These are phyloP conservation scores for Penicillium verrucosum DNA, from an alignment of 2,329 filamentous ascomycete genomes.

Conservation along the genomic window DNA sequence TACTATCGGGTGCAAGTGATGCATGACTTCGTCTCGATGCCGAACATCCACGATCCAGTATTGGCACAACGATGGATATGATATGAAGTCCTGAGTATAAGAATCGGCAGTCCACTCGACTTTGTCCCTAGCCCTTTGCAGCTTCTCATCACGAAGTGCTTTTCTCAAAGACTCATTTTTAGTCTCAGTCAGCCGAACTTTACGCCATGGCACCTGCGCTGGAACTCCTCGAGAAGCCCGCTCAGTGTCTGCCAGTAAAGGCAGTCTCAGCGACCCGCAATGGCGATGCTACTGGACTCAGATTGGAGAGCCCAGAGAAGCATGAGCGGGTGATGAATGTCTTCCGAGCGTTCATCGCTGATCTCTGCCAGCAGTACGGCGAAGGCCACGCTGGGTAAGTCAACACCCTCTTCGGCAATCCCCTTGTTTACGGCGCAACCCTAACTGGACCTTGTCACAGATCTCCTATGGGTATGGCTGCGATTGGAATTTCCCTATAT, in stretches of 20 bases:
- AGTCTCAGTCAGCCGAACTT: neutral
- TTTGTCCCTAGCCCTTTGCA: neutral
- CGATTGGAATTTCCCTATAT: constrained; percentile 59
- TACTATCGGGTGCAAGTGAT: neutral
- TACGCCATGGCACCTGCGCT: constrained; percentile 14
- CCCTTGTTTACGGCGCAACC: constrained; percentile 8
- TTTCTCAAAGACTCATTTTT: neutral
- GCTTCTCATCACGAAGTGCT: neutral
- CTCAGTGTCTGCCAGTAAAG: constrained; percentile 6
- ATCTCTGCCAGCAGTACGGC: constrained; percentile 64
- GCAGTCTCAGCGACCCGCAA: constrained; percentile 1
- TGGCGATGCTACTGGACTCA: neutral
- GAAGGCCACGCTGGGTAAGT: constrained; percentile 61
- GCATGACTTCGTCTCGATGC: constrained; percentile 3
- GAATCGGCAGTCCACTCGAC: neutral
- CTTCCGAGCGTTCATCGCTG: constrained; percentile 60
- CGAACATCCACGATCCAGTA: neutral
- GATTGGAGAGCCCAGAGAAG: constrained; percentile 8
- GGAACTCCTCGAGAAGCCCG: constrained; percentile 14
- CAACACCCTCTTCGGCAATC: neutral
- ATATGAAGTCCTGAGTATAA: neutral
- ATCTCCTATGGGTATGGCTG: constrained; percentile 55
- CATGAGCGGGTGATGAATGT: constrained; percentile 53
- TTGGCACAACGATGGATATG: neutral
- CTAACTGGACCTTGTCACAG: constrained; percentile 21